Percentiles rank a stretch among this genome's conserved stretches.
These are phyloP conservation scores for Vigna nakashimae DNA, from an alignment of 306 rosid genomes.

Conservation along the genomic window DNA sequence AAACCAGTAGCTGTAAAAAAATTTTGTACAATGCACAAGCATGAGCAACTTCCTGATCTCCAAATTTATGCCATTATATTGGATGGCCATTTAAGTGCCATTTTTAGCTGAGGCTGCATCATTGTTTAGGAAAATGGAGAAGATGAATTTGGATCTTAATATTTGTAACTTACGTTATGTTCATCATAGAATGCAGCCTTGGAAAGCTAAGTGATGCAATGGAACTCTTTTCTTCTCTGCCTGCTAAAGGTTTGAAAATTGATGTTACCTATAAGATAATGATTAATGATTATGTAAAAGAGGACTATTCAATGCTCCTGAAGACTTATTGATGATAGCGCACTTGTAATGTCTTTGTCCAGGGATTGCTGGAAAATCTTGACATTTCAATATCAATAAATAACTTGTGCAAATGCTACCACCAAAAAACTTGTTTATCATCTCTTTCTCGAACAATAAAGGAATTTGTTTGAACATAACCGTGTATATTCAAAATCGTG, in stretches of 20 bases:
- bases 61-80: neutral
- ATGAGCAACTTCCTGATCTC: neutral
- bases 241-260: neutral
- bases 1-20: neutral
- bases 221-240: neutral
- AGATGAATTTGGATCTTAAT: neutral
- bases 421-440: neutral
- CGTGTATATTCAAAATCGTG: neutral
- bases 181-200: neutral
- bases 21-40: neutral
- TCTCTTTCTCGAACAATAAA: neutral
- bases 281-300: neutral
- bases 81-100: neutral
- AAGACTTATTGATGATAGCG: neutral
- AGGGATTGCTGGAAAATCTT: neutral
- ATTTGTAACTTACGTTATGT: neutral
- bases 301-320: neutral
- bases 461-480: neutral
- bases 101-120: neutral
- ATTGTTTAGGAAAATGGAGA: neutral
- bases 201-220: conserved; percentile 6
- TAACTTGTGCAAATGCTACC: conserved; percentile 10
- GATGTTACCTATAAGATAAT: neutral
- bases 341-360: neutral
- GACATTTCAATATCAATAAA: conserved; percentile 4